These are phyloP conservation scores for Hanseniaspora nectarophila DNA, from an alignment of 805 yeast species.

Conservation along the genomic window DNA sequence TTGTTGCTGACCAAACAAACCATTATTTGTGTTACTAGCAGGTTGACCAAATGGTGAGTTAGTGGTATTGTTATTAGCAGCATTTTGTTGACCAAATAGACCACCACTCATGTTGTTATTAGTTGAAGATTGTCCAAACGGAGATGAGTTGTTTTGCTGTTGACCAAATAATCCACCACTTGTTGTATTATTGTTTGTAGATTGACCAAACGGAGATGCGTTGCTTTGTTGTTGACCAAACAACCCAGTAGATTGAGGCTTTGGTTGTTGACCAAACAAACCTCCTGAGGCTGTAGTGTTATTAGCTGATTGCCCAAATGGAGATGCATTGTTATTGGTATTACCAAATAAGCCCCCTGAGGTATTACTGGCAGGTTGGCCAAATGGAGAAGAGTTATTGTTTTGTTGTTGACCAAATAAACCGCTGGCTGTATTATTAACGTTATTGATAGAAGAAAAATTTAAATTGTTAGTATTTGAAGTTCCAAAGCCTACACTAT, in stretches of 20 bases:
- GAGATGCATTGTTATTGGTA: slow-evolving; percentile 21
- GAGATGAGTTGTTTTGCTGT: not conserved
- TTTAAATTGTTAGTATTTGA: slow-evolving; percentile 8
- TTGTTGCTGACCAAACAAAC: slow-evolving; percentile 33
- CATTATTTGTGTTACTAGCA: slow-evolving; percentile 22
- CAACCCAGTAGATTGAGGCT: slow-evolving; percentile 27
- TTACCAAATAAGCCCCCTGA: slow-evolving; percentile 31
- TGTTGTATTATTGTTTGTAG: slow-evolving; percentile 17
- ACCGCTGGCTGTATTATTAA: slow-evolving; percentile 18
- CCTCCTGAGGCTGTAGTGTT: slow-evolving; percentile 22
- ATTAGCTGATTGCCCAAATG: slow-evolving; percentile 25
- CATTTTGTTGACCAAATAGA: slow-evolving; percentile 25
- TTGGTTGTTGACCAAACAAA: slow-evolving; percentile 24
- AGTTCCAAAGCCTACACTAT: slow-evolving; percentile 15
- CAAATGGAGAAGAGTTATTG: slow-evolving; percentile 23
- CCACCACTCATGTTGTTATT: slow-evolving; percentile 25
- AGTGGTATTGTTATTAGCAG: slow-evolving; percentile 21
- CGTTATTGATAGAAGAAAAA: slow-evolving; percentile 12
- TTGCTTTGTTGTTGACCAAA: slow-evolving; percentile 30
- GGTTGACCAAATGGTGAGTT: slow-evolving; percentile 24
- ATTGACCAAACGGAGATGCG: slow-evolving; percentile 25
- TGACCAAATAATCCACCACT: slow-evolving; percentile 27
- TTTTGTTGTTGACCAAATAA: slow-evolving; percentile 28
- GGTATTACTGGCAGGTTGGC: slow-evolving; percentile 21
- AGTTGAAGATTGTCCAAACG: slow-evolving; percentile 27